Evolutionary conservation across 768 basidiomycete species (phyloP), one percentile per base, ranked within the genome.

Genomic region (Jaapia argillacea): DNA sequence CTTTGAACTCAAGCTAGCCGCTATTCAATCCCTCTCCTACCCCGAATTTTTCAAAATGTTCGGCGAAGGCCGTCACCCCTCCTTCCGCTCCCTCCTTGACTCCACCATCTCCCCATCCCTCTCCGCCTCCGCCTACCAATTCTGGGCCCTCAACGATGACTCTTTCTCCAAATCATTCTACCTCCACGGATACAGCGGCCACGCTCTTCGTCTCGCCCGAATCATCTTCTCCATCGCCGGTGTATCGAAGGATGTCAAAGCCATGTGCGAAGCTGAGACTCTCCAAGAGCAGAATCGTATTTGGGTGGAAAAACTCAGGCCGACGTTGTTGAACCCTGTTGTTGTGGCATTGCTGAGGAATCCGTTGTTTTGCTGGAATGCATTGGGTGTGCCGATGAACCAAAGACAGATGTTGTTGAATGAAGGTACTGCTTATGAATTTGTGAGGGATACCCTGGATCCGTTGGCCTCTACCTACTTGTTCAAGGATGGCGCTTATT

Each of bases 1-100:
- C 6, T 65, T 87, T 23, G 85, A 88, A 60, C 70, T 88, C 25
- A 88, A 87, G 60, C 72, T 87, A 2, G 85, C 85, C 2, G 72
- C 77, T 0, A 67, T 81, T 43, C 67, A 74, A 45, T 63, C 68
- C 1, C 65, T 87, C 5, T 59, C 64, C 0, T 79, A 79, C 54
- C 64, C 71, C 1, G 78, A 83, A 45, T 81, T 80, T 55, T 88
- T 70, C 46, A 58, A 70, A 18, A 55, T 87, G 48, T 88, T 86
- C 50, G 85, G 85, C 13, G 57, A 73, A 26, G 85, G 85, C 6
- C 61, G 61, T 27, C 78, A 82, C 54, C 53, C 69, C 4, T 56
- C 66, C 24, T 88, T 88, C 63, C 74, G 75, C 41, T 50, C 59
- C 0, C 63, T 85, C 3, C 67, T 87, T 39, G 79, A 81, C 49